Evolutionary conservation across 2,329 filamentous ascomycete species (phyloP).

Genomic region (Neocucurbitaria cava): DNA sequence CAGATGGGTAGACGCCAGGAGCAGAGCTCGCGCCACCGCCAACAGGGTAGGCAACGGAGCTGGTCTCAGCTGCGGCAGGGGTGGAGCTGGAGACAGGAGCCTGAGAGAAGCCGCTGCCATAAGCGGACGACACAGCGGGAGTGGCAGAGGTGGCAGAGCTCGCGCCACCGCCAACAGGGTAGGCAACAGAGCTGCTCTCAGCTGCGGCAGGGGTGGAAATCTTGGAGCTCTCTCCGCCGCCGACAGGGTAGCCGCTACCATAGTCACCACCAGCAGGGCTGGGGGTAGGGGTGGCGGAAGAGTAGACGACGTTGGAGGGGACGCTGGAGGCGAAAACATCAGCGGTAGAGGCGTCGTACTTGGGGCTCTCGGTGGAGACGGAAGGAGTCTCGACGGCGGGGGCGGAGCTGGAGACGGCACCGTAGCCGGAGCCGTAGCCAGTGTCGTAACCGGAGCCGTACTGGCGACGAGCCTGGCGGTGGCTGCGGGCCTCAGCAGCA

Average conservation of each 20-base stretch:
- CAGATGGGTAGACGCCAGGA: slow-evolving; percentile 6
- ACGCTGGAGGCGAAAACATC: slow-evolving; percentile 12
- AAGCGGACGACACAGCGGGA: not conserved
- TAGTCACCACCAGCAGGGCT: slow-evolving; percentile 15
- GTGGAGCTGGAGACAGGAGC: slow-evolving; percentile 7
- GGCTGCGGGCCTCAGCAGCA: slow-evolving; percentile 37
- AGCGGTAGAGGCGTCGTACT: slow-evolving; percentile 13
- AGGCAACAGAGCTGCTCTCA: slow-evolving; percentile 15
- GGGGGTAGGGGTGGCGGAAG: slow-evolving; percentile 13
- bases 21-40: slow-evolving; percentile 8
- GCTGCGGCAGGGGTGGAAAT: slow-evolving; percentile 6
- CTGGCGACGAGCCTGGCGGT: slow-evolving; percentile 38
- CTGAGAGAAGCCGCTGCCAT: not conserved
- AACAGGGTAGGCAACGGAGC: slow-evolving; percentile 7
- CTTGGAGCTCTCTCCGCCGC: slow-evolving; percentile 6
- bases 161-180: slow-evolving; percentile 7
- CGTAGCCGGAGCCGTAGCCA: slow-evolving; percentile 24
- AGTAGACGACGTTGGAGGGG: slow-evolving; percentile 11
- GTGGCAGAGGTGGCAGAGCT: slow-evolving; percentile 2
- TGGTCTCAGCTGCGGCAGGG: slow-evolving; percentile 17
- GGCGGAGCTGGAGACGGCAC: slow-evolving; percentile 13
- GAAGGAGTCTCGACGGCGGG: slow-evolving; percentile 3
- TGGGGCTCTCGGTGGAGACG: not conserved
- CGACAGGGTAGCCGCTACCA: slow-evolving; percentile 11
- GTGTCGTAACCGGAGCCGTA: slow-evolving; percentile 22